Conservation (phyloP, 345 rosid genomes). For the Populus ilicifolia region DNA sequence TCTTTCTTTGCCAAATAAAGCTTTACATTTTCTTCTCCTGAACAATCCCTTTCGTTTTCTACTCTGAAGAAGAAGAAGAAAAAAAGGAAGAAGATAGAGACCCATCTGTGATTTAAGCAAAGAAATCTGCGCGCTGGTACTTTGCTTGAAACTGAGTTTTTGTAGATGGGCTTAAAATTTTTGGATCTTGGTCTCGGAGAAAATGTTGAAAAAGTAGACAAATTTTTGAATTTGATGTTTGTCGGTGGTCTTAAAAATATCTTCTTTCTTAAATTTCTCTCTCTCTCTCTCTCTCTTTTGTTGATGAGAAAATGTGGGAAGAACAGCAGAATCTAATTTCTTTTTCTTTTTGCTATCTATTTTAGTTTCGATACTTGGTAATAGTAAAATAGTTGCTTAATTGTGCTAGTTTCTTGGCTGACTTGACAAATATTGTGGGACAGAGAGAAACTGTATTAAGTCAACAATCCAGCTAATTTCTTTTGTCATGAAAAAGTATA, state of each 20-base stretch:
- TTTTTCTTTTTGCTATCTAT: not conserved
- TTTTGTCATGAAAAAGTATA: no score
- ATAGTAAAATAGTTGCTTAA: not conserved
- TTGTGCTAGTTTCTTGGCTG: not conserved
- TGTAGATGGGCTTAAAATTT: conserved; percentile 7
- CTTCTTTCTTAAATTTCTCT: not conserved
- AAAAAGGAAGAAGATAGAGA: not conserved
- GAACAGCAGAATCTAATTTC: not conserved
- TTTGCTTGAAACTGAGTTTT: conserved; percentile 8
- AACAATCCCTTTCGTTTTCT: not conserved
- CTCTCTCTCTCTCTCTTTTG: not conserved
- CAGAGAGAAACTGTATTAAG: no score
- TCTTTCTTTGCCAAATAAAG: not conserved
- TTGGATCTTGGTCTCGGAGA: conserved; percentile 4
- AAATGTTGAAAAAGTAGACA: not conserved
- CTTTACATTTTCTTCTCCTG: not conserved
- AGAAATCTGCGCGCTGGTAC: conserved; percentile 23
- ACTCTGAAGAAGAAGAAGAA: not conserved
- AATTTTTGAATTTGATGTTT: not conserved
- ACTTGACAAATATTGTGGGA: not conserved
- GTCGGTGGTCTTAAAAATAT: not conserved
- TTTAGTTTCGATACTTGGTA: not conserved
- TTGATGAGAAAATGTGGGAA: conserved; percentile 6
- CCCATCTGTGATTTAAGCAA: not conserved
- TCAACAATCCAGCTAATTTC: no score